Base-by-base conservation (phyloP, 768 basidiomycete genomes). In the Leccinum uliginosum region DNA sequence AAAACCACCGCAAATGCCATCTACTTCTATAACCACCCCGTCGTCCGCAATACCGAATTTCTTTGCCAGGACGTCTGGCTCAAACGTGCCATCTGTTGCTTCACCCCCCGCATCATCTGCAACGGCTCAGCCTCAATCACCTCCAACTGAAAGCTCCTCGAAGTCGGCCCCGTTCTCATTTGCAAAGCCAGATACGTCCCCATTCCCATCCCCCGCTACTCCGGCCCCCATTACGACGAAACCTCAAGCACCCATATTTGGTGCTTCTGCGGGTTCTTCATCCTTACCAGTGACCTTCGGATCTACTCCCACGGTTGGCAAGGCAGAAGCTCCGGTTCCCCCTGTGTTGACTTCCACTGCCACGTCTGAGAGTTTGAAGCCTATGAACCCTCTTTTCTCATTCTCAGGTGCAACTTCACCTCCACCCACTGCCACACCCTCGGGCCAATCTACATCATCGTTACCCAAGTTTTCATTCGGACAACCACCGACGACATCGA, bases 31-130 rank as follows among this genome's bases (percentile, higher is more conserved):
- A 34, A 21, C 50, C 11, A 1, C 51, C n/a, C 17, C 58, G 23
- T 54, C 62, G 51, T 50, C 62, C 7, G 30, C 62, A 19, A 50
- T 66, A 23, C 65, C 74, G 27, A 72, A 68, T 54, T 69, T 73
- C 58, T 71, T 74, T 40, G 59, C 59, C 24, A 73, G 77, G 53
- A 69, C 68, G 26, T 24, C 54, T 30, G 30, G 59, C 63, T 55
- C 44, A 24, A 17, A 58, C 38, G 26, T 40, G 6, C 30, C 56
- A 19, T 27, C 61, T 35, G n/a, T 47, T 8, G 17, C 53, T 43
- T 65, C 24, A 27, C 19, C 57, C 47, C 59, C 57, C 17, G 52
- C 45, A 27, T 32, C 48, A 19, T 53, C 54, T 40, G 44, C 34
- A 50, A 47, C 47, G 21, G 58, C 56, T 12, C 60, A 62, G 47